Percentiles rank a stretch among this genome's conserved stretches.
Evolutionary conservation across 257 asterid genomes (phyloP).

Genomic region (Verbena officinalis): DNA sequence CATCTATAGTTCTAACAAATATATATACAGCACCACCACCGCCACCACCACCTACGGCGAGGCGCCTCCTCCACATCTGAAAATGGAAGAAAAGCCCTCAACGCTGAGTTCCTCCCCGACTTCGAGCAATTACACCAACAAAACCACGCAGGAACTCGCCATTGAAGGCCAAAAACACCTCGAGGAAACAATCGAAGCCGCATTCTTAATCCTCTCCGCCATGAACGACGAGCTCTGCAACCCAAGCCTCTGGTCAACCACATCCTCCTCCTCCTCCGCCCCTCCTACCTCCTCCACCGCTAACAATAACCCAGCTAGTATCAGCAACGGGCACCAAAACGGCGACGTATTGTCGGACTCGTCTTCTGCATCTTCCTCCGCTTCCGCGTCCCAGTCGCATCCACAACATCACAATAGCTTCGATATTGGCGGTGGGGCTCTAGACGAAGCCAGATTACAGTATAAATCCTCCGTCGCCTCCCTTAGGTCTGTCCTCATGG

Average conservation of each 20-base stretch:
- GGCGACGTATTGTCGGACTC: conserved; percentile 65
- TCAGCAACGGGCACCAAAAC: conserved; percentile 50
- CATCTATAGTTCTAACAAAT: neutral
- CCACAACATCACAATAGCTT: conserved; percentile 42
- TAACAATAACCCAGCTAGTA: conserved; percentile 11
- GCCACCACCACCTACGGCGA: neutral
- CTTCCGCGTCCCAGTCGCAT: conserved; percentile 53
- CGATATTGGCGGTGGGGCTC: conserved; percentile 86
- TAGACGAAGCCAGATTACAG: conserved; percentile 78
- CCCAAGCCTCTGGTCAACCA: conserved; percentile 81
- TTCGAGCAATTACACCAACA: conserved; percentile 35
- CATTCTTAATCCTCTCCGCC: conserved; percentile 73
- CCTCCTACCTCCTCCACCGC: conserved; percentile 23
- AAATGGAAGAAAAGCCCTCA: conserved; percentile 53
- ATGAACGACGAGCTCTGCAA: conserved; percentile 93
- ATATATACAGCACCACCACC: neutral
- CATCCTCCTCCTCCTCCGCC: conserved; percentile 27
- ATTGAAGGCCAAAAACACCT: conserved; percentile 70
- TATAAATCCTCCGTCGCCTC: conserved; percentile 74
- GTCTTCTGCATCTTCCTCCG: conserved; percentile 52
- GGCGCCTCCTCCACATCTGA: neutral
- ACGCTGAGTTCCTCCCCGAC: conserved; percentile 42
- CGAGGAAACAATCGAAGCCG: conserved; percentile 73
- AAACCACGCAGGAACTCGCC: conserved; percentile 58
- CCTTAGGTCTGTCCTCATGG: conserved; percentile 65